A percentile compares a stretch with the other conserved stretches of the same genome.
Evolutionary conservation across 169 alveolate species (phyloP).

Genomic region (Toxoplasma gondii): DNA sequence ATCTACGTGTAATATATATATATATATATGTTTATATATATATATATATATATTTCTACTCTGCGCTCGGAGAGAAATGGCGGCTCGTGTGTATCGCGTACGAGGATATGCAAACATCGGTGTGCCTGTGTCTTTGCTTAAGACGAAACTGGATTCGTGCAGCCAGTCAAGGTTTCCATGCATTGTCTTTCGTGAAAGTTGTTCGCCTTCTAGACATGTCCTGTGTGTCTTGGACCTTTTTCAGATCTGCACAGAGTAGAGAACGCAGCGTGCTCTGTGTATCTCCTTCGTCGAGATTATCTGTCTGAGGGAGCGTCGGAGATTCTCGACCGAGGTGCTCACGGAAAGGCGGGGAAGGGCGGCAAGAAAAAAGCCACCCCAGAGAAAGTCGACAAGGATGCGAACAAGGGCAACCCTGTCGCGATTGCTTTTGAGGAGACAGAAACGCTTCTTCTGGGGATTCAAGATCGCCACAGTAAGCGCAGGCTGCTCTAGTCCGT

Average conservation of each 20-base stretch:
- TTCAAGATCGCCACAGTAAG: conserved; percentile 67
- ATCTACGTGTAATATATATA: not conserved
- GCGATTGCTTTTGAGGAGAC: conserved; percentile 57
- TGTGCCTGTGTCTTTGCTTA: no score
- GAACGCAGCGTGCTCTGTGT: conserved; percentile 68
- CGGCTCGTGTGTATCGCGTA: no score
- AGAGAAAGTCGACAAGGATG: conserved; percentile 27
- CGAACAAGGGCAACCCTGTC: conserved; percentile 62
- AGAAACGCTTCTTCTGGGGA: conserved; percentile 49
- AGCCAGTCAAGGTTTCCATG: no score
- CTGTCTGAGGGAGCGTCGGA: conserved; percentile 49
- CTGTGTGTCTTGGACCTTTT: not conserved
- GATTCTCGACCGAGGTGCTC: not conserved
- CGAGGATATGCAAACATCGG: no score
- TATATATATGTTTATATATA: not conserved
- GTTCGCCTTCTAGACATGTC: not conserved
- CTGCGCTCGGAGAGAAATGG: no score
- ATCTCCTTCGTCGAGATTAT: conserved; percentile 55
- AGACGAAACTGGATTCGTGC: no score
- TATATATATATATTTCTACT: not conserved
- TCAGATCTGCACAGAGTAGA: conserved; percentile 62
- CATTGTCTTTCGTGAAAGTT: no score
- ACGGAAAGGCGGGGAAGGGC: conserved; percentile 39
- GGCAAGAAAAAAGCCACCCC: conserved; percentile 38
- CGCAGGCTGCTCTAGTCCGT: no score